These are phyloP conservation scores for Neurospora crassa DNA, from an alignment of 2,329 filamentous ascomycete genomes.

Conservation along the genomic window DNA sequence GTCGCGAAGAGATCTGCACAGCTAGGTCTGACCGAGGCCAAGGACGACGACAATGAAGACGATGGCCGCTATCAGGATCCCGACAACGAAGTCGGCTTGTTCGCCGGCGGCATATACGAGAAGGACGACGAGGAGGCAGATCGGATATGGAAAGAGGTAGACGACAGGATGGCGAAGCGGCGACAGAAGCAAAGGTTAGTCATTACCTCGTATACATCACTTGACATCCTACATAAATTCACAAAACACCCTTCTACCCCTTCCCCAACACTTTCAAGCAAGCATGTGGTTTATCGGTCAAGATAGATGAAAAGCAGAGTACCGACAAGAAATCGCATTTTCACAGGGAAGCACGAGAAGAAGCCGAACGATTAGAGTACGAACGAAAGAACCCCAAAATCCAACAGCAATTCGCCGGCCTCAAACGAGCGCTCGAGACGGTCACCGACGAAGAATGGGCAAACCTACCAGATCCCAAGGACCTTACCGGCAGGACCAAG, in stretches of 20 bases:
- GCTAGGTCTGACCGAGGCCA: conserved; percentile 49
- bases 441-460: conserved; percentile 97
- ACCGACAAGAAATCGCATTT: conserved; percentile 53
- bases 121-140: conserved; percentile 97
- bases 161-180: conserved; percentile 92
- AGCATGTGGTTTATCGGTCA: conserved; percentile 57
- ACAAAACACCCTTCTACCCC: conserved; percentile 14
- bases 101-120: conserved; percentile 92
- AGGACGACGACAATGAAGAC: conserved; percentile 61
- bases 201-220: background rate
- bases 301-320: conserved; percentile 59
- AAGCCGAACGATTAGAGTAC: conserved; percentile 86
- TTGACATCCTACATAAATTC: conserved; percentile 10
- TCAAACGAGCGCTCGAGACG: conserved; percentile 80
- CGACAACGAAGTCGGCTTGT: conserved; percentile 92
- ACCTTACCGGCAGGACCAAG: conserved; percentile 89
- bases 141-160: conserved; percentile 87
- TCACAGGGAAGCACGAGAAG: conserved; percentile 83
- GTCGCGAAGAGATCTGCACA: conserved; percentile 87
- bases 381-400: conserved; percentile 98
- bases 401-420: conserved; percentile 90
- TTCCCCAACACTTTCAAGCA: conserved; percentile 16
- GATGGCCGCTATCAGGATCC: conserved; percentile 87
- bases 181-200: conserved; percentile 81
- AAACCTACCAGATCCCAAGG: conserved; percentile 87